A percentile compares a stretch with the other conserved stretches of the same genome.
These are phyloP conservation scores for Pachysandra terminalis DNA, from an alignment of 164 flowering plant genomes.

Conservation along the genomic window DNA sequence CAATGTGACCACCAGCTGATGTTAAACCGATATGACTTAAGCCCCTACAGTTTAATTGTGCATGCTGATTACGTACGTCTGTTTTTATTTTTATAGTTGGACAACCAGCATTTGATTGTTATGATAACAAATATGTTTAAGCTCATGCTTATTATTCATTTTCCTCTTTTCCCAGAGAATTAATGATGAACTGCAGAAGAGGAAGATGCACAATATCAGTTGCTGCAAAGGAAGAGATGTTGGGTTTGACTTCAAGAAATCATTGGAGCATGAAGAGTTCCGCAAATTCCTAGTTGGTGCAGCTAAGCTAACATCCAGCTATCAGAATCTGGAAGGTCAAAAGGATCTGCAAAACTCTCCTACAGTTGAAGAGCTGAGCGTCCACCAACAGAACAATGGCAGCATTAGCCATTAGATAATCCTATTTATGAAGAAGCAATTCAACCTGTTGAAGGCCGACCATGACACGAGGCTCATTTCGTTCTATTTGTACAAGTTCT, in stretches of 20 bases:
- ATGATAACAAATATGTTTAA: no score
- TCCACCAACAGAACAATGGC: slow-evolving; percentile 23
- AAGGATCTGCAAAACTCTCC: slow-evolving; percentile 21
- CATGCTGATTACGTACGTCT: no score
- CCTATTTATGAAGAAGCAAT: slow-evolving; percentile 35
- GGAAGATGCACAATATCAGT: slow-evolving; percentile 31
- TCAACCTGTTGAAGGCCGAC: slow-evolving; percentile 25
- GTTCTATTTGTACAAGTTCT: neutral
- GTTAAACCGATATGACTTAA: no score
- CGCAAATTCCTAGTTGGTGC: slow-evolving; percentile 42
- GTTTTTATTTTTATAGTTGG: no score
- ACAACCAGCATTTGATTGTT: no score
- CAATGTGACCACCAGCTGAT: no score
- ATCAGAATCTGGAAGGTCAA: slow-evolving; percentile 21
- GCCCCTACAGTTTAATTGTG: no score
- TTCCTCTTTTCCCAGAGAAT: slow-evolving; percentile 43
- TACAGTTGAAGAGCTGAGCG: slow-evolving; percentile 18
- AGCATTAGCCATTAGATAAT: slow-evolving; percentile 19
- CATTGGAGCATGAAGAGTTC: slow-evolving; percentile 55
- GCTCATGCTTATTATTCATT: neutral
- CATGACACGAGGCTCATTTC: slow-evolving; percentile 13
- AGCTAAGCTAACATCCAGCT: slow-evolving; percentile 25
- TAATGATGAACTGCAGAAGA: slow-evolving; percentile 56
- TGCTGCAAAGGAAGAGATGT: slow-evolving; percentile 20
- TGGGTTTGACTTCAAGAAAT: slow-evolving; percentile 29